Base-by-base conservation (phyloP, 768 basidiomycete genomes). In the Pleurotus tuber-regium region DNA sequence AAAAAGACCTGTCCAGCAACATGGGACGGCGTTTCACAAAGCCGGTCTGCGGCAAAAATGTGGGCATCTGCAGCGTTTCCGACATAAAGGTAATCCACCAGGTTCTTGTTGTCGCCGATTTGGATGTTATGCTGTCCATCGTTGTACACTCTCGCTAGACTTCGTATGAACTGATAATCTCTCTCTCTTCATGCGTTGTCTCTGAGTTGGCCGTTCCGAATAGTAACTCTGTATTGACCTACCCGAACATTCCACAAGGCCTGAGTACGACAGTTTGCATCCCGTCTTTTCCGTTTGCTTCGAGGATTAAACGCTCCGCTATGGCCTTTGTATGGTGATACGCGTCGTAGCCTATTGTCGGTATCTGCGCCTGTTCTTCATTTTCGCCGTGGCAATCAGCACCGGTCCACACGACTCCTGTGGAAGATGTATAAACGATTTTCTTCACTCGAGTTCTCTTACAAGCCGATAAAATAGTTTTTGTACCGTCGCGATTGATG, bases 121-220 rank as follows among this genome's bases (percentile, higher is more conserved):
- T 80, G 77, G 60, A 60, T 44, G 23, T 49, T 38, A 4, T 59
- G 57, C 38, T 57, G 58, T 4, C 55, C 55, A 12, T 57, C 58
- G 9, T 51, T 43, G 65, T 84, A 76, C 2, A 78, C 86, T 26
- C 78, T 68, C 58, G 78, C 76, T 39, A 87, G 70, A 7, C 82
- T 82, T 1, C 71, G 70, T 53, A 88, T 75, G 57, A 78, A 69
- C 54, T 89, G 87, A 4, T 81, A 75, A 58, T 90, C 89, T 7
- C 88, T 84, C 3, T 86, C 85, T 1, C 85, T 87, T 7, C 12
- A 59, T 8, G 40, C 31, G 25, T 19, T 47, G 48, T n/a, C 7
- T 24, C 23, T 4, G n/a, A 30, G 11, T 21, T 30, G 21, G 21
- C 24, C 14, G 10, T 40, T 10, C 25, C 14, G 25, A n/a, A 38